Evolutionary conservation across 225 moss, liverwort and hornwort genomes (phyloP).

Genomic region (Lunularia cruciata): DNA sequence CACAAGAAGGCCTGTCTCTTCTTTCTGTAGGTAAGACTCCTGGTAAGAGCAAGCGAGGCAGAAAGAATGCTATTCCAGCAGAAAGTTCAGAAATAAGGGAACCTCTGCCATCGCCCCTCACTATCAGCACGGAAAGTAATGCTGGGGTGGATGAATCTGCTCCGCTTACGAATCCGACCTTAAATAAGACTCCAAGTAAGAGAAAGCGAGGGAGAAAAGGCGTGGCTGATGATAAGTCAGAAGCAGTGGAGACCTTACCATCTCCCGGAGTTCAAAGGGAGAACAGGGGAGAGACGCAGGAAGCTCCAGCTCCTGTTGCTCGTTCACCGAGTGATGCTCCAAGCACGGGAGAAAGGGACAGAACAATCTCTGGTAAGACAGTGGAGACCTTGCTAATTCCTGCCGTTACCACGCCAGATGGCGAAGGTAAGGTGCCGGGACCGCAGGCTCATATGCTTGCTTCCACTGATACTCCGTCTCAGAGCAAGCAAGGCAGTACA

Average conservation of each 20-base stretch:
- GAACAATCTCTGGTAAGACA: background rate
- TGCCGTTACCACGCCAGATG: no score
- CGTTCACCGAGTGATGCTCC: background rate
- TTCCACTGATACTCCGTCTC: no score
- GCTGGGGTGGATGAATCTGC: background rate
- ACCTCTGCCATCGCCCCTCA: background rate
- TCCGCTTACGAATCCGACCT: background rate
- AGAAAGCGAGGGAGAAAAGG: background rate
- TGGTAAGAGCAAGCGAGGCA: background rate
- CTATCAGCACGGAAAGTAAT: background rate
- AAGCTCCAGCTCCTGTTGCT: background rate
- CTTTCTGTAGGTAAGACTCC: background rate
- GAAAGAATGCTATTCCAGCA: background rate
- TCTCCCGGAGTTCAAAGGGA: no score
- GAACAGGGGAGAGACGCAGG: background rate
- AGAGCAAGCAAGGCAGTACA: no score
- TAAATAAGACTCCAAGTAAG: background rate
- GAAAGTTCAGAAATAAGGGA: background rate
- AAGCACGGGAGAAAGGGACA: background rate
- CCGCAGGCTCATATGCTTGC: no score
- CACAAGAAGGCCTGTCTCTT: background rate
- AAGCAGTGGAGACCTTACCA: background rate
- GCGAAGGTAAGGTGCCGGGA: no score
- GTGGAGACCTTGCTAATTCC: background rate
- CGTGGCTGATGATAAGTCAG: no score